Conservation (phyloP, 768 basidiomycete species). For the Boletus sensibilis region DNA sequence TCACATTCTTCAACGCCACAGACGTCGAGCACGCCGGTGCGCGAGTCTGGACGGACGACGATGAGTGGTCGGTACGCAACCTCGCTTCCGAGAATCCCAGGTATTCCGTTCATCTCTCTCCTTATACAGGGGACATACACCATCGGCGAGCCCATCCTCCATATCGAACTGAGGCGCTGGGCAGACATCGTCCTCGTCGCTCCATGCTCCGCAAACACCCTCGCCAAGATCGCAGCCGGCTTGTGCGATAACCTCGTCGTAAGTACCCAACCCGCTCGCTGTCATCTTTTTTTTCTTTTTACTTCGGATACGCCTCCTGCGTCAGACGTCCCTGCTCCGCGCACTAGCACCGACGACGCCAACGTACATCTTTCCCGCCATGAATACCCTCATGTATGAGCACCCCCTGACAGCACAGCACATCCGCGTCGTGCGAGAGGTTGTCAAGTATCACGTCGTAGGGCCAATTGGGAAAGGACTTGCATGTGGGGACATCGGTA, state of each 20-base stretch:
- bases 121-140: conserved; percentile 58
- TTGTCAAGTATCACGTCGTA: conserved; percentile 75
- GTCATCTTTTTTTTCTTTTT: not conserved
- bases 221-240: conserved; percentile 89
- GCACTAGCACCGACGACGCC: conserved; percentile 82
- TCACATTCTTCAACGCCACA: conserved; percentile 68
- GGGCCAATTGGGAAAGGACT: conserved; percentile 87
- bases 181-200: conserved; percentile 94
- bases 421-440: conserved; percentile 67
- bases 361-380: conserved; percentile 92
- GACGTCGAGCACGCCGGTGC: conserved; percentile 53
- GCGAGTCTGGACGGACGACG: conserved; percentile 83
- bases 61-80: conserved; percentile 84
- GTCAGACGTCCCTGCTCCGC: conserved; percentile 75
- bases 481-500: conserved; percentile 91
- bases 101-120: not conserved
- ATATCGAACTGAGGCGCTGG: conserved; percentile 94
- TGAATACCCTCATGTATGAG: conserved; percentile 98
- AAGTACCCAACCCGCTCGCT: not conserved
- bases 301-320: not conserved
- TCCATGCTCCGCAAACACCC: conserved; percentile 95
- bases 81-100: not conserved
- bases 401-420: conserved; percentile 91
- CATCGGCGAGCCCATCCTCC: conserved; percentile 89
- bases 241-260: conserved; percentile 90